Base-by-base conservation (phyloP, 352 stramenopile genomes). In the Pythium pectinolyticum region DNA sequence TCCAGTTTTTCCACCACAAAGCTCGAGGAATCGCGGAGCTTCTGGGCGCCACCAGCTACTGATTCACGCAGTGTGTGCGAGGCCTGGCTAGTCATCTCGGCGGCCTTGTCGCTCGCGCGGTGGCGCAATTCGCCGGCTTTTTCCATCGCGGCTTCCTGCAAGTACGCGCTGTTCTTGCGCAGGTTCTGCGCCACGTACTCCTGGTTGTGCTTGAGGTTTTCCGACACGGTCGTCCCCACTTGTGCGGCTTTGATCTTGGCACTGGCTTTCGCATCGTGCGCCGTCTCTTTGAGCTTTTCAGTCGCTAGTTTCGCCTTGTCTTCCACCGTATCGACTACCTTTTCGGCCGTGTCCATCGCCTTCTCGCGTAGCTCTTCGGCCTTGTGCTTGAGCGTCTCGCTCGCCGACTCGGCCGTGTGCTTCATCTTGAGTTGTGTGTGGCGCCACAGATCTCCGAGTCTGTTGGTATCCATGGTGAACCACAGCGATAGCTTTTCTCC, bases 1-100 rank as follows among this genome's bases (percentile, higher is more conserved):
- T 94, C 78, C 39, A 93, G 57, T 1, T 58, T 49, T 37, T 88
- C 75, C 19, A 88, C 74, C 25, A 87, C 57, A 7, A 61, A 70
- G 11, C 73, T 69, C 24, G 84, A 90, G 39, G 74, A 80, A 40
- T 74, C 62, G 15, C 72, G 73, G 9, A 92, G 71, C 58, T 70
- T 77, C 57, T 89, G 53, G 5, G 80, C 75, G 31, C 78, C 68
- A 17, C 74, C 65, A 0, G 67, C 62, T 32, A 88, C 54, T 0
- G 72, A 72, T n/a, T 56, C 56, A 3, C 70, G 27, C 20, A 60
- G 28, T 5, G 20, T 9, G 17, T 61, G 51, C 28, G 60, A 46
- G 0, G 32, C 59, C 19, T 56, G 51, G 51, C 22, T 37, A 10
- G 46, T 32, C 5, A 43, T 35, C 20, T 62, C 35, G n/a, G 47